Conservation (phyloP, 768 basidiomycete genomes). For the Trametes punicea region DNA sequence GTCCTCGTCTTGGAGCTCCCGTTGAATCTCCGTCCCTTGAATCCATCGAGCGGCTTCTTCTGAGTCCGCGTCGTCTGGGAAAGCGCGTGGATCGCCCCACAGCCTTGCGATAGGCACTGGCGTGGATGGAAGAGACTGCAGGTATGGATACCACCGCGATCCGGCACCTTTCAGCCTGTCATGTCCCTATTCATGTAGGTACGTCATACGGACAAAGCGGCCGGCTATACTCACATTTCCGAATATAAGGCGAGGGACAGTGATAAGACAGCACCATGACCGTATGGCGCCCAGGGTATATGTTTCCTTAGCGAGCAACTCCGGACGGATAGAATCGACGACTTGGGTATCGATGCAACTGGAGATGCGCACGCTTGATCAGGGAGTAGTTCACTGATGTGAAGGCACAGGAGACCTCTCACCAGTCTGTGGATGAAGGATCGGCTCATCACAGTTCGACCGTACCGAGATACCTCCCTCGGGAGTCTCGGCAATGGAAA, state of each 20-base stretch:
- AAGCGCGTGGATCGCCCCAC: constrained; percentile 41
- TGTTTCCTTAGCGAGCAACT: constrained; percentile 39
- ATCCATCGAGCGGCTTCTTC: constrained; percentile 34
- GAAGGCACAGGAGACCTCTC: too few relatives aligned
- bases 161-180: constrained; percentile 43
- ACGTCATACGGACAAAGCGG: background rate
- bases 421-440: background rate
- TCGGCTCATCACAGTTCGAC: background rate
- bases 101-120: constrained; percentile 58
- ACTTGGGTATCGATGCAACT: constrained; percentile 69
- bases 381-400: background rate
- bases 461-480: background rate
- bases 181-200: constrained; percentile 1
- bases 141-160: constrained; percentile 64
- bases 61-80: constrained; percentile 25
- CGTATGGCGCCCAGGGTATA: constrained; percentile 48
- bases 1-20: constrained; percentile 22
- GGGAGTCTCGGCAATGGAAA: background rate
- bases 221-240: constrained; percentile 52
- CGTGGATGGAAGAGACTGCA: constrained; percentile 56
- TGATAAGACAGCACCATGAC: constrained; percentile 55
- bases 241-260: constrained; percentile 61
- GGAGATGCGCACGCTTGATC: background rate
- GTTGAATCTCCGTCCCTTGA: constrained; percentile 31
- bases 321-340: constrained; percentile 56